Evolutionary conservation across 2,329 filamentous ascomycete genomes (phyloP), one percentile per base, ranked within the genome.

Genomic region (Fusarium setosum): DNA sequence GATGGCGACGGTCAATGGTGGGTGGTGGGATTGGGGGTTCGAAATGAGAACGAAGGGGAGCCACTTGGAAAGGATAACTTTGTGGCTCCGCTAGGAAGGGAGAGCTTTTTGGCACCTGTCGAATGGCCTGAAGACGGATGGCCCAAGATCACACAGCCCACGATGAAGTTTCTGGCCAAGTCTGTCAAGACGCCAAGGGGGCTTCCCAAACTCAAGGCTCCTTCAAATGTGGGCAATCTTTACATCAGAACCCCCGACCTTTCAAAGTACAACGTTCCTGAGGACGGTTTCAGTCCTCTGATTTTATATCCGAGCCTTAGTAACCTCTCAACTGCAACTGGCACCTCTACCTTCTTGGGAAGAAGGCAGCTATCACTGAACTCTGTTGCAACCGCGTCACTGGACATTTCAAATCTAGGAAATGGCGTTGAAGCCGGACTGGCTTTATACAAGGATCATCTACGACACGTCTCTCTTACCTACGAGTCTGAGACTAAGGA

Each of bases 1-100:
- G 69, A 72, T 17, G 56, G 34, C 1, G 24, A 50, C 4, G 65
- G 66, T 1, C 32, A 58, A 5, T 74, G 72, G 70, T 73, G 61
- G 57, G 61, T 54, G 5, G 61, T 38, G 3, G 61, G 35, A 6
- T 17, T 67, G 9, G 63, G 32, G 2, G 61, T 67, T 5, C 53
- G 63, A 24, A 59, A 66, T 10, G 47, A 60, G 35, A 48, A 63
- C 18, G 47, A 44, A 4, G 45, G 42, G 4, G 38, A 60, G 5
- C 47, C 29, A 3, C 32, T 48, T n/a, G 51, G 51, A 0, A 53
- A 49, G 29, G 47, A 53, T 6, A 56, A 17, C 10, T 63, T 60
- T n/a, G 52, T 56, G 23, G 51, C 60, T 31, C 56, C 56, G 18
- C 53, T 63, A 4, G 57, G 57, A 8, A 56, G 61, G 15, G 57